Evolutionary conservation across 768 basidiomycete genomes (phyloP), one percentile per base, ranked within the genome.

Genomic region (Boletus fagicola): DNA sequence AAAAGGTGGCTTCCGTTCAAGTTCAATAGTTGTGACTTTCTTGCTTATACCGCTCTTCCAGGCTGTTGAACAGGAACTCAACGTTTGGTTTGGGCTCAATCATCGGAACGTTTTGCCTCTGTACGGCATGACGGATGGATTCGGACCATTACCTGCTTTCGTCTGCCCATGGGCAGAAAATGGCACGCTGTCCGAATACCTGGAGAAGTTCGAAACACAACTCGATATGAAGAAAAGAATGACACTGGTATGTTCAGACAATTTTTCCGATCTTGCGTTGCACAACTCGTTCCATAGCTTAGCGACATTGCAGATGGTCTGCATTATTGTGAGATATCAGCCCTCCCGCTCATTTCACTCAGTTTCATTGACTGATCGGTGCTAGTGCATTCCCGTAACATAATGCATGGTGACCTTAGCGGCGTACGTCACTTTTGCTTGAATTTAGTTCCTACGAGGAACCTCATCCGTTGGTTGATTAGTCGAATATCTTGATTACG

Each of bases 391-490:
- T 38, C 62, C 15, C 47, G 57, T 69, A 28, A 57, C n/a, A 16
- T 67, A 24, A 65, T 75, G 24, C 78, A 79, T 30, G 76, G 78
- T 4, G 78, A 79, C 46, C 48, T 79, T 18, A 76, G 76, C 57
- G 71, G 75, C 10, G 78, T 61, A 49, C 4, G 63, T 70, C 15
- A 12, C 18, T 33, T 30, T 5, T 28, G 0, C 22, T 24, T n/a
- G 15, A 35, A 33, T 49, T 12, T 7, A 12, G 9, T 40, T 28
- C 15, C 9, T 42, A 36, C 4, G 3, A 4, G 30, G 33, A 35
- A 11, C 7, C 46, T 67, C 15, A 65, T 52, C 15, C 0, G 1
- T 44, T 33, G 4, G 4, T 11, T 15, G 38, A 36, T 35, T 53
- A 70, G 69, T 57, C 58, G 6, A 70, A 70, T 18, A 26, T 70